These are phyloP conservation scores for Bidens hawaiensis DNA, from an alignment of 140 eudicot genomes.

Conservation along the genomic window DNA sequence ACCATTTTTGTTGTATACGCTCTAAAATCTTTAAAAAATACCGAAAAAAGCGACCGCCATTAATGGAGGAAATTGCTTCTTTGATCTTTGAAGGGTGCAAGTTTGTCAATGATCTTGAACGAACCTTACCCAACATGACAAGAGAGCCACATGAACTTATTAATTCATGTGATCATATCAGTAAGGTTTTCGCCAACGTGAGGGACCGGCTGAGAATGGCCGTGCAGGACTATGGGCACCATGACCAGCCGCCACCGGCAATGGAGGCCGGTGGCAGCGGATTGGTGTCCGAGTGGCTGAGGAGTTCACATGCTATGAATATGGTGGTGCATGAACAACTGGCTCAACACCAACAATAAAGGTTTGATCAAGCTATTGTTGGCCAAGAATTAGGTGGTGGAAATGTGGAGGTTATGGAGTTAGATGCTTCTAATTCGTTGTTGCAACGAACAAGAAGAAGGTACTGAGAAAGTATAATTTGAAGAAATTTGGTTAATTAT, in stretches of 20 bases:
- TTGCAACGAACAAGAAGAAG: constrained; percentile 51
- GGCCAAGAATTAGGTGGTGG: constrained; percentile 30
- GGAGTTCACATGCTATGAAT: constrained; percentile 34
- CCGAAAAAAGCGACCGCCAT: not conserved
- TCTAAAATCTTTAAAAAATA: not conserved
- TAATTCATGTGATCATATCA: constrained; percentile 49
- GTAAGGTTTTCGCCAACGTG: constrained; percentile 36
- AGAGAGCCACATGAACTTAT: constrained; percentile 45
- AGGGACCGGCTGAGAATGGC: constrained; percentile 42
- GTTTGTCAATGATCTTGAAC: constrained; percentile 60
- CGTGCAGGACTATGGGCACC: constrained; percentile 30
- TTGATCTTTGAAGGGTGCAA: constrained; percentile 49
- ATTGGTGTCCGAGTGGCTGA: constrained; percentile 45
- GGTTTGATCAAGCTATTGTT: constrained; percentile 19
- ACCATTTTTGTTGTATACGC: constrained; percentile 3
- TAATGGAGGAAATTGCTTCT: constrained; percentile 57
- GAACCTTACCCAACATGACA: constrained; percentile 39
- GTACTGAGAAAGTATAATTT: constrained; percentile 24
- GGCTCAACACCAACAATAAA: constrained; percentile 25
- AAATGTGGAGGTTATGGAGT: constrained; percentile 16
- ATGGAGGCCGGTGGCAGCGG: constrained; percentile 30
- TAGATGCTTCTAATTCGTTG: constrained; percentile 19
- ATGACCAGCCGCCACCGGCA: constrained; percentile 14
- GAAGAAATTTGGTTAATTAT: not conserved
- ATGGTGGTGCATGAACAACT: constrained; percentile 31